Evolutionary conservation across 768 basidiomycete species (phyloP).

Genomic region (Plicaturopsis crispa): DNA sequence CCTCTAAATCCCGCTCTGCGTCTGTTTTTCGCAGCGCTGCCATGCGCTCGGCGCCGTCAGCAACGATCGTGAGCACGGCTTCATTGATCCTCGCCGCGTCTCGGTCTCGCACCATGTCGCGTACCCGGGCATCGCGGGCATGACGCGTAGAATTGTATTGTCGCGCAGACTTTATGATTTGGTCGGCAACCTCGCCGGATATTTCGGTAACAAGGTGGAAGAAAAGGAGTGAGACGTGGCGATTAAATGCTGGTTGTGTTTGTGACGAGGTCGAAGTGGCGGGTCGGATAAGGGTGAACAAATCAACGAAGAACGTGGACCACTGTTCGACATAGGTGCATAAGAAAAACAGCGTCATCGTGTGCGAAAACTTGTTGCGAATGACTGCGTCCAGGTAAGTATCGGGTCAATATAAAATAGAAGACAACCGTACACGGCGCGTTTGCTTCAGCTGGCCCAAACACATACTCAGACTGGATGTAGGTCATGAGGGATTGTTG

Average conservation of each 20-base stretch:
- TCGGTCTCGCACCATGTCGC: conserved; percentile 84
- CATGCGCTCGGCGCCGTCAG: conserved; percentile 61
- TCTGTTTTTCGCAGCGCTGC: conserved; percentile 38
- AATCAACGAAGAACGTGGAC: conserved; percentile 77
- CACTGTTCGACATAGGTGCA: conserved; percentile 82
- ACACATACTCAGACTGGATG: conserved; percentile 82
- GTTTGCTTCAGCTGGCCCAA: conserved; percentile 75
- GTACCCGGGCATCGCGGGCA: conserved; percentile 72
- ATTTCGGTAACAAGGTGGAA: conserved; percentile 93
- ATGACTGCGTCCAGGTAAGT: conserved; percentile 45
- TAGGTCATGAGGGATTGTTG: conserved; percentile 77
- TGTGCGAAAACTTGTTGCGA: conserved; percentile 93
- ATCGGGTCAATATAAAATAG: conserved; percentile 3
- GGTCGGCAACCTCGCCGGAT: conserved; percentile 95
- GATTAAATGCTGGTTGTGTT: conserved; percentile 65
- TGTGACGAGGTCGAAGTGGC: conserved; percentile 46
- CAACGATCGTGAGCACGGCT: conserved; percentile 77
- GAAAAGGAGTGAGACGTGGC: conserved; percentile 80
- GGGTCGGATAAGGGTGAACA: conserved; percentile 66
- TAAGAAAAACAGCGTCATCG: conserved; percentile 82
- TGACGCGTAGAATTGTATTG: conserved; percentile 64
- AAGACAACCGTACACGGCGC: conserved; percentile 61
- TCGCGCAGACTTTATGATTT: conserved; percentile 84
- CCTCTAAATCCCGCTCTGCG: conserved; percentile 46
- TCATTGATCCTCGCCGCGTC: conserved; percentile 86